These are phyloP conservation scores for Pugionium dolabratum DNA, from an alignment of 345 rosid species.

Conservation along the genomic window DNA sequence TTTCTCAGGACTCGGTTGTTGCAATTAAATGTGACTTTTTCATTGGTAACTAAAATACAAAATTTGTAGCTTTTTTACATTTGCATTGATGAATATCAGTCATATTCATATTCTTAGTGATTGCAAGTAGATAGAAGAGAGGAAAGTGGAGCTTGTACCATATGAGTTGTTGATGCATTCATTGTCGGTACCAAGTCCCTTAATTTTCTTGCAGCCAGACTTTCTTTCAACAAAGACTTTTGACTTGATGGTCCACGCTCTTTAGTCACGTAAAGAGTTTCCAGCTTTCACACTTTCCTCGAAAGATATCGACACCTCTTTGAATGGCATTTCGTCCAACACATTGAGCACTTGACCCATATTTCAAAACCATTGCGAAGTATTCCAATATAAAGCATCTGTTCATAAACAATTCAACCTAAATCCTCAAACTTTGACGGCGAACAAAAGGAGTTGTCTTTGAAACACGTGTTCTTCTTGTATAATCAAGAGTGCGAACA, in stretches of 20 bases:
- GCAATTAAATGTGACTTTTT: not conserved
- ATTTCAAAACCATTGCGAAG: no score
- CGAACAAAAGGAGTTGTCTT: no score
- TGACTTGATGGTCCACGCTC: not conserved
- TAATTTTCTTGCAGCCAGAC: not conserved
- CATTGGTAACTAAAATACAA: no score
- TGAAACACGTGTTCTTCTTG: slow-evolving; percentile 7
- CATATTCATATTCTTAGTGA: not conserved
- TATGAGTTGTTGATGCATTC: no score
- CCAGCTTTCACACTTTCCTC: not conserved
- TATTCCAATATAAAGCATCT: not conserved
- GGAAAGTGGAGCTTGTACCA: no score
- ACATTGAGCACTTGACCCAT: not conserved
- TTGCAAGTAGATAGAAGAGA: not conserved
- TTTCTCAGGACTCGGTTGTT: not conserved
- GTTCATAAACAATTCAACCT: not conserved
- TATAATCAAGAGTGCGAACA: not conserved
- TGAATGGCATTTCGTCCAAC: not conserved
- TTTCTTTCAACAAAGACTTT: not conserved
- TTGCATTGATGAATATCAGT: not conserved
- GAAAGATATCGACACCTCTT: not conserved
- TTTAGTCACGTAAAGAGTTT: no score
- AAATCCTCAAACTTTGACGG: not conserved
- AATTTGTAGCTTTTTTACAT: not conserved
- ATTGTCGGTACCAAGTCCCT: no score